Conservation (phyloP, 371 early-diverging fungal species). For the Syncephalastrum sp. region DNA sequence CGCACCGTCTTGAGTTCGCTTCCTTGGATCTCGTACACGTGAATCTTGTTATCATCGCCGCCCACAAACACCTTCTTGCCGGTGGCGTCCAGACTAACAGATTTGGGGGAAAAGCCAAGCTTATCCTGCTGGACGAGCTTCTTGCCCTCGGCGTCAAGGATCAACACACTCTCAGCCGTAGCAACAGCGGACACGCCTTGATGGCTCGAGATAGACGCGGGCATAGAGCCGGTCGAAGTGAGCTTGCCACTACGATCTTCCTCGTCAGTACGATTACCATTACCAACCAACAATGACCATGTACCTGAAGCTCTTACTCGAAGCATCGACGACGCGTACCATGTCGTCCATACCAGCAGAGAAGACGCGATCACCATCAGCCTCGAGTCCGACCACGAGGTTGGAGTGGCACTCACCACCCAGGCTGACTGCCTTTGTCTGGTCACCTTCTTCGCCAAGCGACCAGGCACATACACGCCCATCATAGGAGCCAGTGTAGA, state of each 20-base stretch:
- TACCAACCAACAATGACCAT: not conserved
- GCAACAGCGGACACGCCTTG: slow-evolving; percentile 49
- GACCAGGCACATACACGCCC: slow-evolving; percentile 80
- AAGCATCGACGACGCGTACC: slow-evolving; percentile 21
- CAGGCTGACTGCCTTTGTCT: slow-evolving; percentile 32
- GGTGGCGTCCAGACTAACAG: slow-evolving; percentile 57
- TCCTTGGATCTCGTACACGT: slow-evolving; percentile 30
- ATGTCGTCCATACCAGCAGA: slow-evolving; percentile 84
- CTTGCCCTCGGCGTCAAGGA: slow-evolving; percentile 38
- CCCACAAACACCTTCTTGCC: slow-evolving; percentile 67
- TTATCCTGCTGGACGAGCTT: slow-evolving; percentile 25
- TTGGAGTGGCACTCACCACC: slow-evolving; percentile 68
- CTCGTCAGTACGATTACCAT: not conserved
- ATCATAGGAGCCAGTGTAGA: slow-evolving; percentile 91
- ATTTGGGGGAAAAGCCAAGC: slow-evolving; percentile 50
- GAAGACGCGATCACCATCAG: slow-evolving; percentile 44
- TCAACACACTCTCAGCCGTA: slow-evolving; percentile 41
- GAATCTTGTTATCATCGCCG: slow-evolving; percentile 58
- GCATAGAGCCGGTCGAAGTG: slow-evolving; percentile 48
- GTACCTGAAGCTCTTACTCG: slow-evolving; percentile 26
- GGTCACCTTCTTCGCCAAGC: slow-evolving; percentile 30
- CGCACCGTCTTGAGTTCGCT: slow-evolving; percentile 16
- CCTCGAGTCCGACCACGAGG: slow-evolving; percentile 61
- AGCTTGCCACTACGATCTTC: slow-evolving; percentile 18
- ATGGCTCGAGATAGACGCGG: slow-evolving; percentile 51